A percentile compares a stretch with the other conserved stretches of the same genome.
phyloP scores from a whole-genome alignment of 148 eudicot genomes.

The Camellia lanceoleosa region DNA sequence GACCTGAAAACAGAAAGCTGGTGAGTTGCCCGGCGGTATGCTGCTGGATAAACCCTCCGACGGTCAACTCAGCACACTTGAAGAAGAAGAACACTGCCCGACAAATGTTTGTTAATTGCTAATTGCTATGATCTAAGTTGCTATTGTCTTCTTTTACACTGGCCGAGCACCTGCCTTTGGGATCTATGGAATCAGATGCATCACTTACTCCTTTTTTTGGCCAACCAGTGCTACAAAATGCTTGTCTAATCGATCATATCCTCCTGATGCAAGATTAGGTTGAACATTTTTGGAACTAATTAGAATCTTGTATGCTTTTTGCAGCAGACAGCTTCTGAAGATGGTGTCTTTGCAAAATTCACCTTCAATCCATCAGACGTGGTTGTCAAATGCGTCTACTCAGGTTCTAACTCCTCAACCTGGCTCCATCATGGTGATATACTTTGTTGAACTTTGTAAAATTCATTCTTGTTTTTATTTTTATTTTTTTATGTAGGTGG shows the following conservation, averaged over 20 bases:
- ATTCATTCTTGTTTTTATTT: neutral
- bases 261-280: neutral
- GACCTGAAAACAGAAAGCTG: too few species aligned
- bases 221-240: neutral
- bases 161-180: too few species aligned
- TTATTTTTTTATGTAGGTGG: conserved; percentile 15
- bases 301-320: neutral
- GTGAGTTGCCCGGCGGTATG: too few species aligned
- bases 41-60: too few species aligned
- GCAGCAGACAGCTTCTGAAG: conserved; percentile 4
- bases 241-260: neutral
- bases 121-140: too few species aligned
- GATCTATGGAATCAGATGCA: neutral
- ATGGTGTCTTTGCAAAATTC: conserved; percentile 61
- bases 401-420: conserved; percentile 33
- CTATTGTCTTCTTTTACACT: neutral
- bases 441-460: neutral
- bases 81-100: too few species aligned
- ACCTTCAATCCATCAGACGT: conserved; percentile 43
- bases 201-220: neutral
- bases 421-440: neutral
- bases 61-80: too few species aligned
- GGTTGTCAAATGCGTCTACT: conserved; percentile 36
- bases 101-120: too few species aligned
- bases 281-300: too few species aligned